These are phyloP conservation scores for Agrocybe praecox DNA, from an alignment of 768 basidiomycete species.

Conservation along the genomic window DNA sequence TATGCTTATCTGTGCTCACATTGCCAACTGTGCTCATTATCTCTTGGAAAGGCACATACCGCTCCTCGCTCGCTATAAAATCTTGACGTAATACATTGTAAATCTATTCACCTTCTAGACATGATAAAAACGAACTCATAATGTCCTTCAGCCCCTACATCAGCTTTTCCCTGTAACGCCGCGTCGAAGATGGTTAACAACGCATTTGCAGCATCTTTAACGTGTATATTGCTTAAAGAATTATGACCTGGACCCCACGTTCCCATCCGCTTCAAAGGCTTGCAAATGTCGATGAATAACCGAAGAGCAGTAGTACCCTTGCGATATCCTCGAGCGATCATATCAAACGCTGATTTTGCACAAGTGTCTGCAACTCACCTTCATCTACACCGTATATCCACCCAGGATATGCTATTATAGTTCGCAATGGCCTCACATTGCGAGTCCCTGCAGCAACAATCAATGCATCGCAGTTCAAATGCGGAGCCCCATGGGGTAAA, in stretches of 20 bases:
- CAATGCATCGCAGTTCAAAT: constrained; percentile 24
- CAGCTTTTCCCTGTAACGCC: constrained; percentile 40
- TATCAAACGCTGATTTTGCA: neutral
- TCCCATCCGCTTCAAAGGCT: constrained; percentile 35
- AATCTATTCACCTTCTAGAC: neutral
- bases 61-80: constrained; percentile 30
- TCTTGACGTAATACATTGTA: constrained; percentile 21
- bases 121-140: constrained; percentile 29
- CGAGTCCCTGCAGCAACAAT: constrained; percentile 43
- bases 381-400: constrained; percentile 46
- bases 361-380: constrained; percentile 20
- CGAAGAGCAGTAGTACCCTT: constrained; percentile 39
- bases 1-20: constrained; percentile 21
- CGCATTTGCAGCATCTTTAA: constrained; percentile 39
- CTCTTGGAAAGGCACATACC: constrained; percentile 25
- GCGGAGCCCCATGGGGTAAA: constrained; percentile 21
- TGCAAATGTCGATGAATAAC: constrained; percentile 33
- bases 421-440: constrained; percentile 41
- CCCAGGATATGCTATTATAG: constrained; percentile 42
- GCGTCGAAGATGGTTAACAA: constrained; percentile 38
- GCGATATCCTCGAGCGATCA: constrained; percentile 29
- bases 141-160: constrained; percentile 41
- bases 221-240: constrained; percentile 38
- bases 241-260: constrained; percentile 45
- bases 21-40: constrained; percentile 37